Evolutionary conservation across 768 basidiomycete species (phyloP).

Genomic region (Gyrodon lividus): DNA sequence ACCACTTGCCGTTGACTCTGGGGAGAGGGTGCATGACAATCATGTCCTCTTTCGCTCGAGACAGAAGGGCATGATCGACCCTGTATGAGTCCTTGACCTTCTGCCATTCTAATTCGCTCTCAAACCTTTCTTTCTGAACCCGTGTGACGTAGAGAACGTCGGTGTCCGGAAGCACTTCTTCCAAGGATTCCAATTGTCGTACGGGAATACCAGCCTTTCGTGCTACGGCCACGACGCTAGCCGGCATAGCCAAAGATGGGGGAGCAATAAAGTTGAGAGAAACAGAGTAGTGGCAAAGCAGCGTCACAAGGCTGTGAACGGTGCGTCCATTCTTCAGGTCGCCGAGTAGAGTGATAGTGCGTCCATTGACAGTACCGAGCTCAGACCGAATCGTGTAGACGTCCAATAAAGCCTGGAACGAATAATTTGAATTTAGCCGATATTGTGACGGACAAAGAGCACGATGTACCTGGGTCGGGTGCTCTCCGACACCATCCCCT

Average conservation of each 20-base stretch:
- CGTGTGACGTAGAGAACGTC: slow-evolving; percentile 98
- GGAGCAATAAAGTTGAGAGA: slow-evolving; percentile 96
- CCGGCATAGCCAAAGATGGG: slow-evolving; percentile 83
- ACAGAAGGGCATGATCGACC: slow-evolving; percentile 90
- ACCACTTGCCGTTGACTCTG: slow-evolving; percentile 71
- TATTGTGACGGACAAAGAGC: background rate
- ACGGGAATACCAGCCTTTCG: slow-evolving; percentile 81
- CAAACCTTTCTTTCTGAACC: slow-evolving; percentile 93
- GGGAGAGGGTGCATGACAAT: slow-evolving; percentile 99
- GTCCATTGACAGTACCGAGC: slow-evolving; percentile 95
- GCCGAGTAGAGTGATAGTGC: slow-evolving; percentile 88
- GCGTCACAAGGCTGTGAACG: slow-evolving; percentile 91
- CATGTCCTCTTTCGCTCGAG: slow-evolving; percentile 93
- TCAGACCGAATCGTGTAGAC: slow-evolving; percentile 97
- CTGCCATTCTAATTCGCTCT: slow-evolving; percentile 78
- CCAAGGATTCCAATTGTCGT: slow-evolving; percentile 80
- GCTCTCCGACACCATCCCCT: slow-evolving; percentile 96
- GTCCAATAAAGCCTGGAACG: slow-evolving; percentile 69
- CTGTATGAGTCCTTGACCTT: slow-evolving; percentile 90
- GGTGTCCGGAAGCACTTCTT: slow-evolving; percentile 87
- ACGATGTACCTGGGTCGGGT: slow-evolving; percentile 80
- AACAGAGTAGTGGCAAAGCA: slow-evolving; percentile 89
- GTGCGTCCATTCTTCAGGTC: slow-evolving; percentile 98
- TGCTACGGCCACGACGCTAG: slow-evolving; percentile 77
- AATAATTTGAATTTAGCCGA: slow-evolving; percentile 11